Base-by-base conservation (phyloP, 805 yeast species). In the Myxozyma vanderwaltii region DNA sequence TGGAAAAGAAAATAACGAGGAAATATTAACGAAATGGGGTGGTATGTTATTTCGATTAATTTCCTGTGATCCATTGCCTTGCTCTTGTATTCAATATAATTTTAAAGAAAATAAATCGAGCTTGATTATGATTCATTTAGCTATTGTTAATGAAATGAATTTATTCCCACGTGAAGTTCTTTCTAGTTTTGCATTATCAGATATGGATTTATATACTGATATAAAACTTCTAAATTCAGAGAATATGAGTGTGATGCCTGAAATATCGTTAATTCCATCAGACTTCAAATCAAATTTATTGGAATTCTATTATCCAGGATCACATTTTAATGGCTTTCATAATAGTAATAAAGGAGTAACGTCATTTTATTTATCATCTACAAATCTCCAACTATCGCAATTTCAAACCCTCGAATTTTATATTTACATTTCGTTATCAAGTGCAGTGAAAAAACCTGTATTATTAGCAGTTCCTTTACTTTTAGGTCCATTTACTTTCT, bases 121-220 rank as follows among this genome's bases (percentile, higher is more conserved):
- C 4, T 36, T 29, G 7, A 19, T 56, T 13, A 52, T 53, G 2
- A 47, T 62, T 3, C 65, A 62, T 31, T 33, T 58, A 24, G 63
- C 56, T 15, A 31, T 59, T 15, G 60, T 58, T n/a, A 62, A 58
- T 39, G 65, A 62, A 24, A 62, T 62, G 65, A 62, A 48, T 33
- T 29, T 62, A 17, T 58, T 54, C 38, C 63, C 63, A 1, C 39
- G 45, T 10, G 55, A 47, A 4, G 41, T 45, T 10, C 6, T 59
- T n/a, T n/a, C 51, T n/a, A n/a, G n/a, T n/a, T n/a, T n/a, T n/a
- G n/a, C n/a, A n/a, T n/a, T n/a, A 6, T 26, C 48, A 13, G 56
- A 35, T 5, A 27, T 19, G 36, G 45, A 44, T 26, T 21, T 59
- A 10, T 8, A 5, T 1, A 54, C 59, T 31, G 26, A 29, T 6